These are phyloP conservation scores for Cladosporium sp. DNA, from an alignment of 2,329 filamentous ascomycete species.

Conservation along the genomic window DNA sequence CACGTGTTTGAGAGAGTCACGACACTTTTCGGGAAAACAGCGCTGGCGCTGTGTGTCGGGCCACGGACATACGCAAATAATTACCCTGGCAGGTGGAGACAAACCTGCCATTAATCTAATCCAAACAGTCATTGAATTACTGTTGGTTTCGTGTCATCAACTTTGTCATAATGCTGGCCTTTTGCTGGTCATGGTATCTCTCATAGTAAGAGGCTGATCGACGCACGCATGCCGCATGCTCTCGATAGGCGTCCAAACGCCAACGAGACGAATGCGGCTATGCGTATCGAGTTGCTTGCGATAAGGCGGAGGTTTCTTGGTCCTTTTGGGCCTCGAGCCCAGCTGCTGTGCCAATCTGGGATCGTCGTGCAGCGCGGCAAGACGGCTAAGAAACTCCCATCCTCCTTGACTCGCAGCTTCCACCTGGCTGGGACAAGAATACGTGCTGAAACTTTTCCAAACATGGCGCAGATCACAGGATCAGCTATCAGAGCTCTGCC, in stretches of 20 bases:
- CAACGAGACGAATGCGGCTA: not conserved
- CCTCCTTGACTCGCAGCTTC: not conserved
- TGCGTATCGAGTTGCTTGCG: not conserved
- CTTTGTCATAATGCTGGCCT: no score
- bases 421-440: not conserved
- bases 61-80: not conserved
- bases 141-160: no score
- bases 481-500: no score
- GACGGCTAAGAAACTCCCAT: not conserved
- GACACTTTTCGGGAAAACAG: not conserved
- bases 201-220: no score
- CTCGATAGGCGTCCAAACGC: no score
- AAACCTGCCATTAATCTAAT: not conserved
- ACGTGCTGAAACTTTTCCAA: not conserved
- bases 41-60: not conserved
- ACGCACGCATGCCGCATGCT: no score
- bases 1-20: not conserved
- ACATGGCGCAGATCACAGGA: no score
- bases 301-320: not conserved
- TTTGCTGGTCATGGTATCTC: no score
- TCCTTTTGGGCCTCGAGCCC: no score
- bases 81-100: not conserved
- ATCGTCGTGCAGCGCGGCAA: conserved; percentile 3
- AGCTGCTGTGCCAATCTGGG: not conserved
- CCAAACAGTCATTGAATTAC: not conserved